Percentiles rank a stretch among this genome's conserved stretches.
phyloP scores from a whole-genome alignment of 495 filamentous ascomycete genomes.

The Penicillium egyptiacum region DNA sequence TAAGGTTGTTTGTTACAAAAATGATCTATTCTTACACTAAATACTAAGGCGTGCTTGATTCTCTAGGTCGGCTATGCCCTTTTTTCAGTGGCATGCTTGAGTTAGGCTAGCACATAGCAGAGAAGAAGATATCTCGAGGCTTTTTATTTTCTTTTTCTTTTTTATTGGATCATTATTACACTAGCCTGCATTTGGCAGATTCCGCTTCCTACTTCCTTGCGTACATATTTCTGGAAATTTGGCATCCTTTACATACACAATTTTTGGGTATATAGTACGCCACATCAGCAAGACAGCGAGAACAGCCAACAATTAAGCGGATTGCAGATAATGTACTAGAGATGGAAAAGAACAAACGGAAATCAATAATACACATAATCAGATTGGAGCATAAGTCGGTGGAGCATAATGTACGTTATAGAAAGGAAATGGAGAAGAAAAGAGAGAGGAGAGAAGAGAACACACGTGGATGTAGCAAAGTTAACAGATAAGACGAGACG shows the following conservation, averaged over 20 bases:
- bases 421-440: constrained; percentile 13
- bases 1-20: neutral
- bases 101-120: neutral
- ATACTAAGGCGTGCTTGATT: neutral
- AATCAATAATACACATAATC: constrained; percentile 5
- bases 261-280: neutral
- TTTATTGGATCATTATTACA: neutral
- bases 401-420: constrained; percentile 36
- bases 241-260: neutral
- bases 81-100: neutral
- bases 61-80: neutral
- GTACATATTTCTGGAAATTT: neutral
- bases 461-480: constrained; percentile 19
- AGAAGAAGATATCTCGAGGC: neutral
- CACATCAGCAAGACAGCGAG: neutral
- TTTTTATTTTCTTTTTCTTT: neutral
- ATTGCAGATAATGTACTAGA: neutral
- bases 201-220: neutral
- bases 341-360: neutral
- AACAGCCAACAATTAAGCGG: neutral
- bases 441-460: constrained; percentile 7
- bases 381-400: constrained; percentile 14
- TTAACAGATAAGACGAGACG: constrained; percentile 16
- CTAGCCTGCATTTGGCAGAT: neutral
- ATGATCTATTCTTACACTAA: neutral